These are phyloP conservation scores for Flaveria linearis DNA, from an alignment of 129 eudicot genomes.

Conservation along the genomic window DNA sequence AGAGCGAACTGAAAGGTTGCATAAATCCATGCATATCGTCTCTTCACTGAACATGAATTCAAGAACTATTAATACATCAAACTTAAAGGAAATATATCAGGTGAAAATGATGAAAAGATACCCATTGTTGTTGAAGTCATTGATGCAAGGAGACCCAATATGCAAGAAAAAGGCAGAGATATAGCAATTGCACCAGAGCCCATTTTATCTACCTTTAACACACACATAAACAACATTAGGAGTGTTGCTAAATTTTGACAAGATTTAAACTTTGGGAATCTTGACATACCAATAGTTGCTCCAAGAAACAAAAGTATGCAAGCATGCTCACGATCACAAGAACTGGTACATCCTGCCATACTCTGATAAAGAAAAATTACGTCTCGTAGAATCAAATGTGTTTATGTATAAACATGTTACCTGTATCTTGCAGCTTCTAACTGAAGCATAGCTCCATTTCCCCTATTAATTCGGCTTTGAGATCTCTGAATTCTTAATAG, in stretches of 20 bases:
- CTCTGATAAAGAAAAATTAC: conserved; percentile 42
- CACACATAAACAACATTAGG: conserved; percentile 20
- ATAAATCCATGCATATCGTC: conserved; percentile 84
- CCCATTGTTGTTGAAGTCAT: conserved; percentile 99
- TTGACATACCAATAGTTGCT: conserved; percentile 87
- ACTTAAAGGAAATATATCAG: background rate
- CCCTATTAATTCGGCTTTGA: conserved; percentile 43
- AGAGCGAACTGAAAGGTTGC: conserved; percentile 70
- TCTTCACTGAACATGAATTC: conserved; percentile 50
- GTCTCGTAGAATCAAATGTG: conserved; percentile 1
- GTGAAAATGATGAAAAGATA: conserved; percentile 31
- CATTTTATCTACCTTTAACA: conserved; percentile 56
- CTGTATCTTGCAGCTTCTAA: conserved; percentile 61
- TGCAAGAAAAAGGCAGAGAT: conserved; percentile 94
- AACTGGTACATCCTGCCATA: conserved; percentile 92
- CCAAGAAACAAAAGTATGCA: conserved; percentile 92
- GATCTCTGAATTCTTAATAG: conserved; percentile 67
- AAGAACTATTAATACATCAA: conserved; percentile 19
- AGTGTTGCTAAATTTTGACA: background rate
- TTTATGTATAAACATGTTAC: conserved; percentile 34
- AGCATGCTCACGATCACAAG: conserved; percentile 97
- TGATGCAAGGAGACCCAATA: conserved; percentile 94
- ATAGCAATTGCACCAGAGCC: conserved; percentile 91
- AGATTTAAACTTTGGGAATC: conserved; percentile 2
- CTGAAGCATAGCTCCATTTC: conserved; percentile 46